Conservation (phyloP, 352 stramenopile species). For the Phytophthora tubulina region DNA sequence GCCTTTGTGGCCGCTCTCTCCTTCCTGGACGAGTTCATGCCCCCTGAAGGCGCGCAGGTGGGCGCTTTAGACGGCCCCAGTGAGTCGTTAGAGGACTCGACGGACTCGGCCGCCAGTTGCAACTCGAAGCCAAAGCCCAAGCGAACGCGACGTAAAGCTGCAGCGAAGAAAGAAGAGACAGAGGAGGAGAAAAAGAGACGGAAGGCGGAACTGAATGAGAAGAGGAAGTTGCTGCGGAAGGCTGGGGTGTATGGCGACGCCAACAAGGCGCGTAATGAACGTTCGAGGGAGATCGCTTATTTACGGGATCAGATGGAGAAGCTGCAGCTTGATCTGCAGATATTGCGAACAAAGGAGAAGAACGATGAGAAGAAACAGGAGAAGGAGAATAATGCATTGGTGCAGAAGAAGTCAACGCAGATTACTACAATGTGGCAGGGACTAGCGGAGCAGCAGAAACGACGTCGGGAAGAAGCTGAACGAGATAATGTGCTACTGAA, state of each 20-base stretch:
- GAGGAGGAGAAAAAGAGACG: slow-evolving; percentile 17
- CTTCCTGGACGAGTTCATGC: slow-evolving; percentile 33
- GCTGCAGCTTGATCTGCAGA: slow-evolving; percentile 40
- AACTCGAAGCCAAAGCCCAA: slow-evolving; percentile 4
- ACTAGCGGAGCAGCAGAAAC: slow-evolving; percentile 30
- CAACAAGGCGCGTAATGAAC: slow-evolving; percentile 43
- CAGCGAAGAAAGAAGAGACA: slow-evolving; percentile 4
- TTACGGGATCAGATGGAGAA: slow-evolving; percentile 46
- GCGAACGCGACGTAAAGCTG: not conserved
- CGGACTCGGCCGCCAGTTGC: slow-evolving; percentile 4
- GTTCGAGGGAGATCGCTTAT: slow-evolving; percentile 47
- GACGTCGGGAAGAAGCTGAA: slow-evolving; percentile 28
- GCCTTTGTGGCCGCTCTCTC: slow-evolving; percentile 33
- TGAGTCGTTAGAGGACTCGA: not conserved
- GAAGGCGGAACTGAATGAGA: slow-evolving; percentile 23
- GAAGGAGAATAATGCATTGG: not conserved
- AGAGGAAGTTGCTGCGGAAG: slow-evolving; percentile 28
- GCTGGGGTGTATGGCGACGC: slow-evolving; percentile 36
- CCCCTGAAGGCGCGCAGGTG: not conserved
- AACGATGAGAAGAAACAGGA: slow-evolving; percentile 8
- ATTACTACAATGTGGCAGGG: slow-evolving; percentile 32
- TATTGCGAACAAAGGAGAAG: slow-evolving; percentile 17
- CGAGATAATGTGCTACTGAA: slow-evolving; percentile 40
- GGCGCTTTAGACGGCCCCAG: not conserved
- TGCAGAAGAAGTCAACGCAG: slow-evolving; percentile 3